Evolutionary conservation across 257 asterid genomes (phyloP), one percentile per base, ranked within the genome.

Genomic region (Lantana camara): DNA sequence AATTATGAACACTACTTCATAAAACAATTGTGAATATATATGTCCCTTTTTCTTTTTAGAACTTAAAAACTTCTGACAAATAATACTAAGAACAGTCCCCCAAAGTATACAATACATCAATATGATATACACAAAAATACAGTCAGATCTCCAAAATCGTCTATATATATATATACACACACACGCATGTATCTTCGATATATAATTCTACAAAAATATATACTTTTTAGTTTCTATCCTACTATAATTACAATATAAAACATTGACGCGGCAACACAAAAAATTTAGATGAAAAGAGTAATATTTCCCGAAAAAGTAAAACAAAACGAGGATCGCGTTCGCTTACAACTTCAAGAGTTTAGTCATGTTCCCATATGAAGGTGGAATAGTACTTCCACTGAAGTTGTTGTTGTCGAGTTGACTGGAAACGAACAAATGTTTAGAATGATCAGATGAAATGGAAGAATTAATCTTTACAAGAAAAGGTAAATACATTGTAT

Each of bases 381-480:
- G 56, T 15, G 98, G 98, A 69, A 91, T 86, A 0, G 40, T 34
- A 72, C 70, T 91, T 57, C 95, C 96, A 7, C 49, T 74, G 34
- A 91, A 84, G 76, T 91, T 73, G 81, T 91, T 91, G 73, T 88
- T 91, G 66, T 91, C 98, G 42, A 91, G 91, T 71, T 91, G 98
- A 66, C 98, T 91, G 91, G 64, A 71, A 76, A 64, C 52, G 7
- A 35, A 35, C 9, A 3, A 35, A 35, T 4, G 4, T 4, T 35
- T 35, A 9, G 40, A 35, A 2, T 3, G 40, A 35, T 27, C 32
- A 27, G 5, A 27, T 5, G n/a, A 60, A 35, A 51, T 44, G 4
- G 52, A 45, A 60, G 64, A 56, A 64, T 47, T 13, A 52, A 21
- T 50, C 61, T 50, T 20, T 16, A 27, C 5, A 42, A 50, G 23